These are phyloP conservation scores for Aspergillus sclerotiicarbonarius DNA, from an alignment of 495 filamentous ascomycete species.

Conservation along the genomic window DNA sequence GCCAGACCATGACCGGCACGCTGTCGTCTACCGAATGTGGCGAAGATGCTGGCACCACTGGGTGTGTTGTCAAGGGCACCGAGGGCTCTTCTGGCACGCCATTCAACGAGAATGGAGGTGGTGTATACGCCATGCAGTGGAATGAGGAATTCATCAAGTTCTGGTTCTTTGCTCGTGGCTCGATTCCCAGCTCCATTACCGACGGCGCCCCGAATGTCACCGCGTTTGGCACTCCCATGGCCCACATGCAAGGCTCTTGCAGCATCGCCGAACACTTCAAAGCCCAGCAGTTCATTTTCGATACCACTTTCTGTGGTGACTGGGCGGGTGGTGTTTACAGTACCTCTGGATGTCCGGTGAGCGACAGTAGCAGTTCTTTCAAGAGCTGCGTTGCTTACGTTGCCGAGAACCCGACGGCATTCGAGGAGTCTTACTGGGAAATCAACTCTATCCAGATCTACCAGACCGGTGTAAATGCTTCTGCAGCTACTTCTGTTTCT, in stretches of 20 bases:
- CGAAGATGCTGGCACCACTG: constrained; percentile 48
- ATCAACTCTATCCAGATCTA: constrained; percentile 70
- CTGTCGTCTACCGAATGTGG: constrained; percentile 55
- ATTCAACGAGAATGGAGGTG: constrained; percentile 73
- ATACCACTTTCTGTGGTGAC: constrained; percentile 85
- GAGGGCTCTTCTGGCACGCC: constrained; percentile 62
- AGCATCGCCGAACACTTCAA: constrained; percentile 65
- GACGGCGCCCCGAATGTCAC: constrained; percentile 57
- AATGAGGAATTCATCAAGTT: constrained; percentile 63
- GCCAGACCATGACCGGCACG: constrained; percentile 48
- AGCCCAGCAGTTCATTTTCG: constrained; percentile 72
- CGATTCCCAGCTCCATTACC: constrained; percentile 58
- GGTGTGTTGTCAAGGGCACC: constrained; percentile 45
- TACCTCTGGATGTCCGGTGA: constrained; percentile 37
- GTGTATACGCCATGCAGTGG: constrained; percentile 80
- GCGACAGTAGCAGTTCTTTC: constrained; percentile 33
- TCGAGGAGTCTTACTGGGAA: constrained; percentile 66
- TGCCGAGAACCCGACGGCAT: constrained; percentile 57
- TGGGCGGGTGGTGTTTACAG: constrained; percentile 70
- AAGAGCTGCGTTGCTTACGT: constrained; percentile 63
- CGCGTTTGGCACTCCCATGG: constrained; percentile 66
- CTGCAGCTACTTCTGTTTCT: constrained; percentile 4
- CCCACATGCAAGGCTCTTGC: constrained; percentile 61
- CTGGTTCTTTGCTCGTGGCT: constrained; percentile 71
- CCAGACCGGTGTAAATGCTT: constrained; percentile 29